These are phyloP conservation scores for Drechslera avenae DNA, from an alignment of 2,329 filamentous ascomycete genomes.

Conservation along the genomic window DNA sequence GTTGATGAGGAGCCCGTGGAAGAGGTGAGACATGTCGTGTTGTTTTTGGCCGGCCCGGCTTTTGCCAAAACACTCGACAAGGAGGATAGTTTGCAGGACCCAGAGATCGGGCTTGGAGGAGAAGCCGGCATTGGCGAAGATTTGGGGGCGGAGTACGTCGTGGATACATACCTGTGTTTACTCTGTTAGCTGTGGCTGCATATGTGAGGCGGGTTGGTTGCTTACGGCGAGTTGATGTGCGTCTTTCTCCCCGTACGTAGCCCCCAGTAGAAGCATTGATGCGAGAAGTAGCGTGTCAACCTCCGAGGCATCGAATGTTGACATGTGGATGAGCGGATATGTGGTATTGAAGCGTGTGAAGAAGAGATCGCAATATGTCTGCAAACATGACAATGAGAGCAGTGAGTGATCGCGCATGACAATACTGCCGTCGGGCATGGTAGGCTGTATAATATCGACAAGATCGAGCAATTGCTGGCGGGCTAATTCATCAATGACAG, in stretches of 20 bases:
- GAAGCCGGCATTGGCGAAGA: conserved; percentile 64
- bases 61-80: conserved; percentile 70
- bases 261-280: conserved; percentile 64
- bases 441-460: conserved; percentile 57
- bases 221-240: conserved; percentile 62
- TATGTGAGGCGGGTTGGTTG: conserved; percentile 12
- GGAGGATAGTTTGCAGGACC: conserved; percentile 65
- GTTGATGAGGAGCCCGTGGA: conserved; percentile 61
- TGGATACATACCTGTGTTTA: conserved; percentile 60
- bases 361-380: conserved; percentile 64
- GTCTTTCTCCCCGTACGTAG: conserved; percentile 64
- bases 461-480: conserved; percentile 56
- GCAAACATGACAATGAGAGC: conserved; percentile 57
- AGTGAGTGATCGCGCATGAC: conserved; percentile 58
- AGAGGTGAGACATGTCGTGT: conserved; percentile 67
- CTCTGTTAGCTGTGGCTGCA: background rate
- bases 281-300: conserved; percentile 60
- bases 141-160: conserved; percentile 63
- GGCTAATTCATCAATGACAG: conserved; percentile 50
- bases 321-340: conserved; percentile 64
- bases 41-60: conserved; percentile 66
- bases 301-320: conserved; percentile 60
- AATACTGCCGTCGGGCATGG: conserved; percentile 54
- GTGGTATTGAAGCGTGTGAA: conserved; percentile 65
- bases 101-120: conserved; percentile 64